These are phyloP conservation scores for Dendryphion nanum DNA, from an alignment of 2,329 filamentous ascomycete genomes.

Conservation along the genomic window DNA sequence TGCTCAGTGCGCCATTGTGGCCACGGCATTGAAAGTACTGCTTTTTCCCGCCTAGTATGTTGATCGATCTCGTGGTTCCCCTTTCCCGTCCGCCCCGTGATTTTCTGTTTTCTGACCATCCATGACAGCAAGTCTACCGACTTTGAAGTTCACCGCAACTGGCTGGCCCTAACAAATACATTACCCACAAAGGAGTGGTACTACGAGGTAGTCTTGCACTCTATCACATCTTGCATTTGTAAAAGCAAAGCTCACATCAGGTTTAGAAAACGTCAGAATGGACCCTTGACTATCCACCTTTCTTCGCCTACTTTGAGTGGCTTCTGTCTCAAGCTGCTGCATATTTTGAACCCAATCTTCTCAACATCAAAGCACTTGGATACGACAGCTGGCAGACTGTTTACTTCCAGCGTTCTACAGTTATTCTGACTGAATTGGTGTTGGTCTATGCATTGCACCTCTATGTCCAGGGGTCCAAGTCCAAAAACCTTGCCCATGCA, in stretches of 20 bases:
- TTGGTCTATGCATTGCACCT: constrained; percentile 78
- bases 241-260: no score
- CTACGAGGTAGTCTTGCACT: constrained; percentile 65
- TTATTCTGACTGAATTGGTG: constrained; percentile 81
- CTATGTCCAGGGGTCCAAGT: constrained; percentile 73
- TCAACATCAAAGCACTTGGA: constrained; percentile 74
- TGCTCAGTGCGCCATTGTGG: constrained; percentile 80
- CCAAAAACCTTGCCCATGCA: constrained; percentile 77
- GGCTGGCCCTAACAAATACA: constrained; percentile 93
- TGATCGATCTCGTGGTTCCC: constrained; percentile 3
- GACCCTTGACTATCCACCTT: constrained; percentile 98
- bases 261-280: constrained; percentile 87
- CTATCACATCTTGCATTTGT: no score
- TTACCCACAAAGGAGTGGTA: constrained; percentile 90
- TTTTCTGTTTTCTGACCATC: constrained; percentile 21
- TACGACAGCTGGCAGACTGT: constrained; percentile 93
- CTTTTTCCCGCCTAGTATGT: constrained; percentile 93
- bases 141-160: constrained; percentile 98
- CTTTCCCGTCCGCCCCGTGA: no score
- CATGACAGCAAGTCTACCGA: constrained; percentile 86
- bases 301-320: constrained; percentile 98
- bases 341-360: constrained; percentile 76
- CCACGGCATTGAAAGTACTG: constrained; percentile 85
- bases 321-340: constrained; percentile 76
- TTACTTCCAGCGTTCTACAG: constrained; percentile 88